Evolutionary conservation across 257 asterid species (phyloP), one percentile per base, ranked within the genome.

Genomic region (Nicotiana tomentosiformis): DNA sequence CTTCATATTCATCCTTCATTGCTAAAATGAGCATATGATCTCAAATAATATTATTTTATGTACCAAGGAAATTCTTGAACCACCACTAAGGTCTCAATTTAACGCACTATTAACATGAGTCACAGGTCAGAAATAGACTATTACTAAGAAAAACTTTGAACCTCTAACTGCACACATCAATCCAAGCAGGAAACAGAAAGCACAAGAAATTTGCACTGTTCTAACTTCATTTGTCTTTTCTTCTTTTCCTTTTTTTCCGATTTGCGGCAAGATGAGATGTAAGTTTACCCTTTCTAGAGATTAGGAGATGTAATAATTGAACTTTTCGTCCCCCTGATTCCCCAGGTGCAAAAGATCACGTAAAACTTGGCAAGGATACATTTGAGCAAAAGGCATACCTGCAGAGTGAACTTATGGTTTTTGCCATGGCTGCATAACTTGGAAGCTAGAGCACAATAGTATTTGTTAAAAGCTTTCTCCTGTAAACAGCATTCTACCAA

Each of bases 401-500:
- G 98, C 87, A 96, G 89, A 62, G 98, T 94, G 83, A 93, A 92
- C 90, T 92, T 94, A 91, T 93, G 96, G 92, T 96, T 94, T 86
- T 94, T 94, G 89, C 92, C 97, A 81, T 92, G 92, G 88, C 92
- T 89, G 85, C 99, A 96, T 78, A 96, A 86, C 90, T 93, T 93
- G 86, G 97, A 86, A 64, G 98, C 98, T 56, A 96, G 98, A 86
- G 91, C 86, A 81, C 97, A 90, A 60, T 94, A 96, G 86, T 96
- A 96, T 82, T 94, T 93, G 86, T 96, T 96, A 83, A 96, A 96
- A 70, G 90, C 91, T 88, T 90, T 90, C 93, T 96, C 99, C 85
- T 94, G 98, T 78, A 96, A 90, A 88, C 99, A 94, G 85, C 99
- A 96, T 70, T 93, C 93, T 78, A 94, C 92, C n/a, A 96, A 93